These are phyloP conservation scores for Geotrichum restrictum DNA, from an alignment of 1,139 yeast genomes.

Conservation along the genomic window DNA sequence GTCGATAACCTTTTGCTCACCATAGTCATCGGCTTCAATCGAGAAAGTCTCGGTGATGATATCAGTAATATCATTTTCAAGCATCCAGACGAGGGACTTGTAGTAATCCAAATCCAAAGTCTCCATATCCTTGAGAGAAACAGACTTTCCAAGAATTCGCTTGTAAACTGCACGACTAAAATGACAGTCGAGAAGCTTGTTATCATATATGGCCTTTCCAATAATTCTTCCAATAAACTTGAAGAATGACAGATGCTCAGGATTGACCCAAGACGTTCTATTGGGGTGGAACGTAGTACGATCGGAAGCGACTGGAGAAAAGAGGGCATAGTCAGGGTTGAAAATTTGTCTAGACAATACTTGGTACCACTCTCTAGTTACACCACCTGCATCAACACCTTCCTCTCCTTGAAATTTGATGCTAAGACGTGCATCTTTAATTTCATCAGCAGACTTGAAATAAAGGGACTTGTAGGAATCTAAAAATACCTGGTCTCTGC, in stretches of 20 bases:
- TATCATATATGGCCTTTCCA: conserved; percentile 91
- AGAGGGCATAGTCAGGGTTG: conserved; percentile 92
- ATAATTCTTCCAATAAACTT: conserved; percentile 91
- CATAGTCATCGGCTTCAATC: conserved; percentile 90
- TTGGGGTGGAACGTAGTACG: conserved; percentile 95
- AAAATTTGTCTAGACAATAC: conserved; percentile 92
- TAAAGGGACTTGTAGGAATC: conserved; percentile 85
- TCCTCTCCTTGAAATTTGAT: conserved; percentile 86
- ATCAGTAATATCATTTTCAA: conserved; percentile 92
- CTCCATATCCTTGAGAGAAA: conserved; percentile 90
- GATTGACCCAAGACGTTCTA: conserved; percentile 86
- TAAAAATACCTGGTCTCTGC: conserved; percentile 86
- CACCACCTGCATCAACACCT: conserved; percentile 98
- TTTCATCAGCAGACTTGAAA: conserved; percentile 73
- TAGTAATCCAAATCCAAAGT: conserved; percentile 88
- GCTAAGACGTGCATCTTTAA: conserved; percentile 69
- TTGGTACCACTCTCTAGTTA: conserved; percentile 96
- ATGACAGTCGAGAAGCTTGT: conserved; percentile 86
- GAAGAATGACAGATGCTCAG: conserved; percentile 88
- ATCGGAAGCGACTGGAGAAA: conserved; percentile 88
- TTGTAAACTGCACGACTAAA: conserved; percentile 95
- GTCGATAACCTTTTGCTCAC: conserved; percentile 77
- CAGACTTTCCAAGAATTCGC: conserved; percentile 72
- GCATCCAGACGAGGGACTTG: conserved; percentile 92
- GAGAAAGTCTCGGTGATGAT: conserved; percentile 94